Evolutionary conservation across 1,139 yeast species (phyloP).

Genomic region (Debaryomyces udenii): DNA sequence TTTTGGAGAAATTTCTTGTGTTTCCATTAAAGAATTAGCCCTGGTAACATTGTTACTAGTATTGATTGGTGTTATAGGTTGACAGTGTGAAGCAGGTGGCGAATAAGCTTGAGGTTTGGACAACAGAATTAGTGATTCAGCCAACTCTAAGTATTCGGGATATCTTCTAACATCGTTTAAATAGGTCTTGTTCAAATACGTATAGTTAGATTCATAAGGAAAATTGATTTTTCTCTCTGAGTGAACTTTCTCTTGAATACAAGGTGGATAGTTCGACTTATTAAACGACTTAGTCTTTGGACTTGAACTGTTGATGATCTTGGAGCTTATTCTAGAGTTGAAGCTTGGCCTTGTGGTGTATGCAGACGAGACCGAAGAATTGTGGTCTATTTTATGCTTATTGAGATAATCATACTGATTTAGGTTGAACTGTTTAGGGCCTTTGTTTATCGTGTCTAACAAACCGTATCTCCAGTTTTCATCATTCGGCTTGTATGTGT

Average conservation of each 20-base stretch:
- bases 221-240: slow-evolving; percentile 48
- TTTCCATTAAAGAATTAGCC: slow-evolving; percentile 1
- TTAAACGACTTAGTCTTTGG: slow-evolving; percentile 24
- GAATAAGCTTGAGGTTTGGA: slow-evolving; percentile 24
- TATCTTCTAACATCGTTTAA: slow-evolving; percentile 47
- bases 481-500: slow-evolving; percentile 51
- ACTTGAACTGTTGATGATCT: slow-evolving; percentile 31
- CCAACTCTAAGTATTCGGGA: slow-evolving; percentile 53
- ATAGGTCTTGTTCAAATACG: slow-evolving; percentile 51
- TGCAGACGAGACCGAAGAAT: slow-evolving; percentile 12
- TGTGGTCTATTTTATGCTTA: slow-evolving; percentile 20
- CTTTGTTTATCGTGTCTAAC: slow-evolving; percentile 40
- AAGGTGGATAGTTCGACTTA: slow-evolving; percentile 10
- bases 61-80: slow-evolving; percentile 3
- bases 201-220: slow-evolving; percentile 59
- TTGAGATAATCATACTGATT: slow-evolving; percentile 35
- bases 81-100: slow-evolving; percentile 1
- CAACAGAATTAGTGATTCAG: slow-evolving; percentile 46
- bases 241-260: slow-evolving; percentile 10
- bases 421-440: slow-evolving; percentile 30
- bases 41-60: slow-evolving; percentile 7
- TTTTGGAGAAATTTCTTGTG: not conserved
- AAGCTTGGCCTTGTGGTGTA: slow-evolving; percentile 37
- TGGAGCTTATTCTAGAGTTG: slow-evolving; percentile 44
- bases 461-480: slow-evolving; percentile 51